Evolutionary conservation across 1,284 basidiomycete genomes (phyloP), one percentile per base, ranked within the genome.

Genomic region (Papiliotrema flavescens): DNA sequence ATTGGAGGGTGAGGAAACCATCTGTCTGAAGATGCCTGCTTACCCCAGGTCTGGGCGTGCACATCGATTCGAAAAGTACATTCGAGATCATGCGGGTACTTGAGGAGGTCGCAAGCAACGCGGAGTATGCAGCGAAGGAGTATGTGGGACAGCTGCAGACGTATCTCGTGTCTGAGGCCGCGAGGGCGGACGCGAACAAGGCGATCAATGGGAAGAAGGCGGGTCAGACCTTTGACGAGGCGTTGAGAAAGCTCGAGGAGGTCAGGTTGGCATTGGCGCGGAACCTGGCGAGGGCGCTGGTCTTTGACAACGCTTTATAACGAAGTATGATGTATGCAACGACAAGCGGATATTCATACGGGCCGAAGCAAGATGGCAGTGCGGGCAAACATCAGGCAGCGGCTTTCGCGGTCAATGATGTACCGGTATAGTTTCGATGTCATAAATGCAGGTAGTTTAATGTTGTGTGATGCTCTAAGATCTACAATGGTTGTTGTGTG

Each of bases 31-130:
- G 6, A 26, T 9, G 41, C 19, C 26, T 20, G 8, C 52, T n/a
- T 14, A 35, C 24, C 34, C 2, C 61, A 78, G 79, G 74, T 49
- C 50, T 65, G 17, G 74, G 76, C 13, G 69, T 76, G 23, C 61
- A 76, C 11, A 62, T 80, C 52, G 56, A 66, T 2, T 62, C 74
- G 2, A 56, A 68, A 14, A 74, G 74, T 46, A 79, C 78, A 1
- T 78, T 75, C 46, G 78, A 79, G 53, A 68, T 80, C 20, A 66
- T 80, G 52, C 66, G 77, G 2, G 65, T 76, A 17, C 57, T 79
- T n/a, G 76, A 80, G 53, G 77, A 79, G 32, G 65, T 79, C 20
- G 63, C 70, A 6, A 51, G 62, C 1, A 70, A 67, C 41, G 65
- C 75, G 2, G 53, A 55, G 8, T 73, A 62, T 45, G 73, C 74